phyloP scores from a whole-genome alignment of 2,329 filamentous ascomycete species.

The Sclerotinia trifoliorum region DNA sequence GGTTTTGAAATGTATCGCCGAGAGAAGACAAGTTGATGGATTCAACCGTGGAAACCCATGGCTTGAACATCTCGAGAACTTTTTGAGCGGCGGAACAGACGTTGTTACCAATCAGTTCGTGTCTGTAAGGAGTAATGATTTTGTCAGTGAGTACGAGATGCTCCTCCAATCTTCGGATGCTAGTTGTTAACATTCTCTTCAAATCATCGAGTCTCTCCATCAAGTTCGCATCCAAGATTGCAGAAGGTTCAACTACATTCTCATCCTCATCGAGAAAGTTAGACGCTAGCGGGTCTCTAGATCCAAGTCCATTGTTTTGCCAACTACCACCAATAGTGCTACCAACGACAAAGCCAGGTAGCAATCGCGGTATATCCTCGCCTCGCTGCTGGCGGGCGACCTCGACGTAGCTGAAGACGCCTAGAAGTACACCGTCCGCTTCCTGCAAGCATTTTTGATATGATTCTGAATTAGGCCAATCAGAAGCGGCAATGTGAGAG shows the following conservation, averaged over 20 bases:
- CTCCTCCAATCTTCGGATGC: conserved; percentile 84
- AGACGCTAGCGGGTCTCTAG: conserved; percentile 70
- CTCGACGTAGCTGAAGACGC: conserved; percentile 95
- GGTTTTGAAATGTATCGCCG: conserved; percentile 75
- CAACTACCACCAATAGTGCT: conserved; percentile 83
- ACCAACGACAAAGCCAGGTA: conserved; percentile 89
- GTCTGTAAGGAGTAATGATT: conserved; percentile 73
- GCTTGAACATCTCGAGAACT: conserved; percentile 83
- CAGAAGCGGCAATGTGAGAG: conserved; percentile 93
- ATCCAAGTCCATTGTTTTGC: conserved; percentile 68
- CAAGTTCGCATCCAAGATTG: conserved; percentile 71
- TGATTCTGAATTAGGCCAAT: conserved; percentile 92
- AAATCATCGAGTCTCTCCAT: conserved; percentile 83
- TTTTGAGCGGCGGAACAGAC: conserved; percentile 76
- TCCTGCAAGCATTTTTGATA: conserved; percentile 94
- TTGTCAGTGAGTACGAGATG: conserved; percentile 75
- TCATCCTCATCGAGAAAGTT: conserved; percentile 87
- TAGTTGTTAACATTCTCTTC: conserved; percentile 79
- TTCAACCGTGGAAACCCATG: conserved; percentile 87
- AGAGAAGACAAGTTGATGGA: conserved; percentile 85
- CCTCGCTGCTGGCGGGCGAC: conserved; percentile 90
- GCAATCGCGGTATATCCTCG: conserved; percentile 87
- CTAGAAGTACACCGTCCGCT: conserved; percentile 91
- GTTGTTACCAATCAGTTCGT: conserved; percentile 77
- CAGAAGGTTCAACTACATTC: conserved; percentile 65